Base-by-base conservation (phyloP, 768 basidiomycete genomes). In the Kwoniella heveanensis region DNA sequence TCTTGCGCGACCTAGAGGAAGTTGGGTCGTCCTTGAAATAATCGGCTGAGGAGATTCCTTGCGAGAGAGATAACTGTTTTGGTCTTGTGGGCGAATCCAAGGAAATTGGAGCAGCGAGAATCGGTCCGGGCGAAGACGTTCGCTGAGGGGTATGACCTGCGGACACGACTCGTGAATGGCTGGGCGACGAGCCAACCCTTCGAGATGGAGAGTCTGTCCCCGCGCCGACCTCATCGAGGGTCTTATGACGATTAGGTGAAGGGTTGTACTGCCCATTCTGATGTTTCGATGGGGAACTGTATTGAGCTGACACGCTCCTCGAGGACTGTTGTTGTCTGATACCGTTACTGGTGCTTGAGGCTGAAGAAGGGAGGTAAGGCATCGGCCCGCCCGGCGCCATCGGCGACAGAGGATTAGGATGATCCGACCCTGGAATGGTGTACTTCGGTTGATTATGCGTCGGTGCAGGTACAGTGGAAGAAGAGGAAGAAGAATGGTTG, bases 1-100 rank as follows among this genome's bases (percentile, higher is more conserved):
- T 50, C n/a, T 61, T 66, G 22, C 65, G 54, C n/a, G 46, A 29
- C 30, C 62, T 25, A 7, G 62, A 29, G 13, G 53, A 60, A 26
- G 49, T 10, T 3, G 54, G 29, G 13, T 65, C 64, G 19, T 59
- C 58, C 39, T 65, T 65, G 50, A 62, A 61, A 32, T 60, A 61
- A 32, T 66, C 65, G 22, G 60, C 29, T 12, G 59, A 61, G 1
- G 60, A 61, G 12, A 61, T 66, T 19, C 65, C 65, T 48, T 57
- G 60, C 12, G 47, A 26, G 10, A 44, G 39, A 44, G 39, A 17
- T 44, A 44, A 44, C 3, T n/a, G 36, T 9, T 57, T 49, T 12
- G 44, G 56, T 54, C 32, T 50, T 4, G 49, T 21, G 1, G 62
- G 55, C n/a, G 62, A 52, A 10, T 57, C 62, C 1, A 64, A 39